These are phyloP conservation scores for Agastache rugosa DNA, from an alignment of 257 asterid species.

Conservation along the genomic window DNA sequence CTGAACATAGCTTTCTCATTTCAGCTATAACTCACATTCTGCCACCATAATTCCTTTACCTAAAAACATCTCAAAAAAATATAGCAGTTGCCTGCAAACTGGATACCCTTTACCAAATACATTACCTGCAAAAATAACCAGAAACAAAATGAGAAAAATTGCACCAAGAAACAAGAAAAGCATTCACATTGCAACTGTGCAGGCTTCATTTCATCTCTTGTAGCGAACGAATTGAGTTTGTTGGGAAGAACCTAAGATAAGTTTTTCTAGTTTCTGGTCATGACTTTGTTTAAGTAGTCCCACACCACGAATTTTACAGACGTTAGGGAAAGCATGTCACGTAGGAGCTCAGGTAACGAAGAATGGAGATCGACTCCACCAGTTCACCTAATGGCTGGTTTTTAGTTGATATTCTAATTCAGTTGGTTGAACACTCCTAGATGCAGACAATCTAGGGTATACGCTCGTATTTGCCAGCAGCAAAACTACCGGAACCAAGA, in stretches of 20 bases:
- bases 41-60: neutral
- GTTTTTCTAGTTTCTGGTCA: neutral
- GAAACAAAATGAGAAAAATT: neutral
- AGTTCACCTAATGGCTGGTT: constrained; percentile 22
- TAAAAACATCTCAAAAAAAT: neutral
- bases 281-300: neutral
- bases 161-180: constrained; percentile 7
- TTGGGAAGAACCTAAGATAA: neutral
- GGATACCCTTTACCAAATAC: neutral
- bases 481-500: neutral
- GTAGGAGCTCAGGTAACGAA: too few relatives aligned
- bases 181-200: neutral
- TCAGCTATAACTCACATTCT: neutral
- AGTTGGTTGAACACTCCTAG: neutral
- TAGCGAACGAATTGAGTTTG: neutral
- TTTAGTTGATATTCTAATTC: neutral
- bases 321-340: too few relatives aligned
- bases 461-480: neutral
- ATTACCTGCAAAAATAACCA: neutral
- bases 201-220: too few relatives aligned
- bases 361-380: constrained; percentile 12
- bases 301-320: too few relatives aligned
- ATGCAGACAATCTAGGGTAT: neutral
- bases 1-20: neutral
- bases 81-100: neutral